A percentile compares a stretch with the other conserved stretches of the same genome.
These are phyloP conservation scores for Climacium dendroides DNA, from an alignment of 225 moss, liverwort and hornwort species.

Conservation along the genomic window DNA sequence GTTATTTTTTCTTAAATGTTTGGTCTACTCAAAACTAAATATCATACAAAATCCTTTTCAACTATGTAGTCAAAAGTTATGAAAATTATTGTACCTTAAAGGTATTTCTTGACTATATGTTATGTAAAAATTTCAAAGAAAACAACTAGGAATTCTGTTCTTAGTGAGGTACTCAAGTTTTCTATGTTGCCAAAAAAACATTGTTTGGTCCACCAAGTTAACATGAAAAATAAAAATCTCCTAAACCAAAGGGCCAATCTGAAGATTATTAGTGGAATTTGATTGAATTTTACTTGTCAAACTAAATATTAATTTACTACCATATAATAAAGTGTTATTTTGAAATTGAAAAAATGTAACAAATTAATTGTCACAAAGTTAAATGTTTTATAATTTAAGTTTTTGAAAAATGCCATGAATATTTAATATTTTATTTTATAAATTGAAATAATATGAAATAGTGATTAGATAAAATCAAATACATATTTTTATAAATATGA, in stretches of 20 bases:
- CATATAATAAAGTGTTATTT: accelerated
- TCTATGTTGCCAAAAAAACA: too few relatives aligned
- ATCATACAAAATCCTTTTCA: too few relatives aligned
- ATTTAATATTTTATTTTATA: background rate
- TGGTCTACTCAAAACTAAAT: too few relatives aligned
- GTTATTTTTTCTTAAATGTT: too few relatives aligned
- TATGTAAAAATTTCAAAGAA: too few relatives aligned
- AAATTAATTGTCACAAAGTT: background rate
- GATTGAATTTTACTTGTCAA: background rate
- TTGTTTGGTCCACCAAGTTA: too few relatives aligned
- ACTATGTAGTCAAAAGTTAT: too few relatives aligned
- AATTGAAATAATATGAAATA: background rate
- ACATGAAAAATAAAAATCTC: background rate
- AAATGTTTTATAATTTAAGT: background rate
- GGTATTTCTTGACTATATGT: too few relatives aligned
- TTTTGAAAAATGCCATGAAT: accelerated
- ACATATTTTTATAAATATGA: background rate
- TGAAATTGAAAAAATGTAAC: background rate
- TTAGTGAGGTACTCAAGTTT: too few relatives aligned
- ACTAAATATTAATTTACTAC: background rate
- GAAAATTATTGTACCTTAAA: too few relatives aligned
- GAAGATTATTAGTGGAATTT: too few relatives aligned
- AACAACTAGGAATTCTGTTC: too few relatives aligned
- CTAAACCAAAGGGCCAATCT: background rate
- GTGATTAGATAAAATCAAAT: background rate